Conservation (phyloP, 441 rosid genomes). For the Gossypium schwendimanii region DNA sequence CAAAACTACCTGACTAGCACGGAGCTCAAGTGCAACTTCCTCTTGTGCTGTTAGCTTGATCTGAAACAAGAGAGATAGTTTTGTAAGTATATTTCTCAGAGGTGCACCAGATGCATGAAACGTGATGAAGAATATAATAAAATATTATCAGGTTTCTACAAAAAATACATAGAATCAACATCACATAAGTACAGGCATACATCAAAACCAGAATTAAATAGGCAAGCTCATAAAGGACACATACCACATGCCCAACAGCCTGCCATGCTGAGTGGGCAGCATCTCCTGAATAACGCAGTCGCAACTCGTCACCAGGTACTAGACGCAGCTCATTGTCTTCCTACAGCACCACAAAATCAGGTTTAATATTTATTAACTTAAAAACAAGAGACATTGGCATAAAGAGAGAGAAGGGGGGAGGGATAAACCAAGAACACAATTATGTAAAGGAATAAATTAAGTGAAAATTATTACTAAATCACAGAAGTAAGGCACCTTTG, state of each 20-base stretch:
- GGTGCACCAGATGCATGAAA: not conserved
- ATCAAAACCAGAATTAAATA: not conserved
- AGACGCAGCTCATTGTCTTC: slow-evolving; percentile 96
- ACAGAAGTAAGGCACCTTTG: slow-evolving; percentile 54
- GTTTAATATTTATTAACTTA: slow-evolving; percentile 6
- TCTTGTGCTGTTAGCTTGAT: slow-evolving; percentile 96
- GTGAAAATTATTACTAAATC: not conserved
- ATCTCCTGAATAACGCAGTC: slow-evolving; percentile 93
- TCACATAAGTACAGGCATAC: not conserved
- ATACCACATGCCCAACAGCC: slow-evolving; percentile 99
- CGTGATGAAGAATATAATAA: not conserved
- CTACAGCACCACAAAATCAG: slow-evolving; percentile 32
- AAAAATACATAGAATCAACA: not conserved
- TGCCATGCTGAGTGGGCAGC: slow-evolving; percentile 97
- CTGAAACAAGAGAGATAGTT: slow-evolving; percentile 30
- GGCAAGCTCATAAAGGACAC: slow-evolving; percentile 18
- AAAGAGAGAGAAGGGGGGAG: not conserved
- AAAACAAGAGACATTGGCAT: not conserved
- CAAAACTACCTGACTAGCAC: slow-evolving; percentile 75
- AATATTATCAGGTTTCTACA: not conserved
- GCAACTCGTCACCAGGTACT: slow-evolving; percentile 95
- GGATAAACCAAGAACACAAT: not conserved
- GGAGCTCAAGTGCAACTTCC: slow-evolving; percentile 98
- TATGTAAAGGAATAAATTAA: not conserved
- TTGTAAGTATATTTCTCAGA: not conserved